These are phyloP conservation scores for Reutealis trisperma DNA, from an alignment of 345 rosid genomes.

Conservation along the genomic window DNA sequence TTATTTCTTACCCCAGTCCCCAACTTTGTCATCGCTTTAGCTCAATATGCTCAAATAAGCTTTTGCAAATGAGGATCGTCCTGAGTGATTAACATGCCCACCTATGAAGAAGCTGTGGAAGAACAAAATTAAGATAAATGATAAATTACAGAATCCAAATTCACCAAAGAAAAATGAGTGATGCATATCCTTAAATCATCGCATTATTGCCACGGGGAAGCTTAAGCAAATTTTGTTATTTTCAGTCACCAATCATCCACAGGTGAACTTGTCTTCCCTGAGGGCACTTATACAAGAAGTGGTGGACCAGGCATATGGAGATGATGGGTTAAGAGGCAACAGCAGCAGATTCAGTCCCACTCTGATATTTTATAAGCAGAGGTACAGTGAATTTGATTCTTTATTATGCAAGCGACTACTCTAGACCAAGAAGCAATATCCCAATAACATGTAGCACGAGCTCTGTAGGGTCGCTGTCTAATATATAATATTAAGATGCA, in stretches of 20 bases:
- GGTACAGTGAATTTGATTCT: background rate
- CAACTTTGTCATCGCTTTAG: background rate
- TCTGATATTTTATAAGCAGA: background rate
- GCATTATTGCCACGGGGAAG: background rate
- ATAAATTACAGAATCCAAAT: background rate
- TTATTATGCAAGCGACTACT: background rate
- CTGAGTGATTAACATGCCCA: too few species aligned
- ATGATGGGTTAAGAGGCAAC: background rate
- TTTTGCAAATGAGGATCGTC: background rate
- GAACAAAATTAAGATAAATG: background rate
- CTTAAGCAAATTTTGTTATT: too few species aligned
- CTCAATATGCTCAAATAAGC: background rate
- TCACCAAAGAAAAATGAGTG: background rate
- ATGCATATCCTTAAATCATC: background rate
- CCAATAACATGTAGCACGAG: slow-evolving; percentile 5
- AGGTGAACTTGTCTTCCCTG: too few species aligned
- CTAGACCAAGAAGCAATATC: background rate
- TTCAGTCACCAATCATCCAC: too few species aligned
- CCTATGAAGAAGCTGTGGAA: background rate
- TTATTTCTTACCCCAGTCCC: too few species aligned
- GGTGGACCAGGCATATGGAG: background rate
- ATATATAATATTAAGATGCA: background rate
- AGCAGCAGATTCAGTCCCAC: background rate
- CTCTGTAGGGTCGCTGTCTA: background rate
- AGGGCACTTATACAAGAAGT: background rate